A percentile compares a stretch with the other conserved stretches of the same genome.
Evolutionary conservation across 2,329 filamentous ascomycete genomes (phyloP).

Genomic region (Colletotrichum somersetense): DNA sequence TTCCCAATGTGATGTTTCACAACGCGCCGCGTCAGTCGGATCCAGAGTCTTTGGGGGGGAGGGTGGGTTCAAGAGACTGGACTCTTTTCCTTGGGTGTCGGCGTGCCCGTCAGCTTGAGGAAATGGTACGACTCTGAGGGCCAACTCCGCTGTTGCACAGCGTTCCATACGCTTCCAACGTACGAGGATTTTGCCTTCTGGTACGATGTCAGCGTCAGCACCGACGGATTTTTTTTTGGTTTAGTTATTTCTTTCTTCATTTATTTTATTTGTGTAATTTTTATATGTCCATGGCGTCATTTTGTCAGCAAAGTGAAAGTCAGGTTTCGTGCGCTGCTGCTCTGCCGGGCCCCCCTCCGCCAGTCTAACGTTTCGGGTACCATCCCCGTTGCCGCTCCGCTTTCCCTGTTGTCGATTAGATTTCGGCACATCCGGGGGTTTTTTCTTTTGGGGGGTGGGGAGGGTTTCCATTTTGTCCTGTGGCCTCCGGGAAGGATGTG

Average conservation of each 20-base stretch:
- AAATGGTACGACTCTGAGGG: conserved; percentile 31
- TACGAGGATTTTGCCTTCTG: neutral
- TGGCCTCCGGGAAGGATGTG: no score
- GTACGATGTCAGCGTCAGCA: conserved; percentile 22
- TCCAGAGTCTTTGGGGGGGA: conserved; percentile 4
- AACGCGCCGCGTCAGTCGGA: conserved; percentile 2
- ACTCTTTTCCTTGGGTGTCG: neutral
- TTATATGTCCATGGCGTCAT: neutral
- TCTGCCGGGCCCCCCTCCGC: neutral
- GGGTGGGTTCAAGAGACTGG: neutral
- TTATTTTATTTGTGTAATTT: neutral
- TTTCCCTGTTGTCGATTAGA: neutral
- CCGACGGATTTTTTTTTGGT: neutral
- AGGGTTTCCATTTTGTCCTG: neutral
- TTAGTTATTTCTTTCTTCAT: no score
- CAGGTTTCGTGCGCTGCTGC: neutral
- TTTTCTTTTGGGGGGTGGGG: no score
- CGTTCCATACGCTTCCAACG: neutral
- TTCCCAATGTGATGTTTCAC: neutral
- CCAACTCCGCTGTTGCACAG: neutral
- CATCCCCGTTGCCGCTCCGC: neutral
- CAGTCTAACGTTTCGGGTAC: neutral
- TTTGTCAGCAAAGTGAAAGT: neutral
- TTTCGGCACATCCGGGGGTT: neutral
- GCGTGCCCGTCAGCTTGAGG: conserved; percentile 9